These are phyloP conservation scores for Aspergillus niger DNA, from an alignment of 2,329 filamentous ascomycete species.

Conservation along the genomic window DNA sequence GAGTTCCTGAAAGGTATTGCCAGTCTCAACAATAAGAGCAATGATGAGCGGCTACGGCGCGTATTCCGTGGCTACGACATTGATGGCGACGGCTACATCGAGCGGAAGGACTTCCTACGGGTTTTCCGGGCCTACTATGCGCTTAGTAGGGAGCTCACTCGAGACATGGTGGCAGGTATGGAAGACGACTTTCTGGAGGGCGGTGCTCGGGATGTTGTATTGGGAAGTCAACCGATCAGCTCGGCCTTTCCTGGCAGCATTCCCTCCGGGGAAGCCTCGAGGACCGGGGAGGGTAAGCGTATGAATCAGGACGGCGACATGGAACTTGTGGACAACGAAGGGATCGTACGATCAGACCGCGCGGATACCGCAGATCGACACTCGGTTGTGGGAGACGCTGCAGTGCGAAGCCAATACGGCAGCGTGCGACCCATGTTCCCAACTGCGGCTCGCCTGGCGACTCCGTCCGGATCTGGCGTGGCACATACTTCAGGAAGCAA, in stretches of 20 bases:
- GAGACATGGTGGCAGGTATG: slow-evolving; percentile 75
- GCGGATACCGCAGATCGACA: slow-evolving; percentile 63
- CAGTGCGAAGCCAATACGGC: slow-evolving; percentile 40
- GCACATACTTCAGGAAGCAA: slow-evolving; percentile 17
- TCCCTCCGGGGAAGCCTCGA: slow-evolving; percentile 62
- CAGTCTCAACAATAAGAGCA: slow-evolving; percentile 59
- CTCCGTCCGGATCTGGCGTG: slow-evolving; percentile 15
- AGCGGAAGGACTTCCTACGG: slow-evolving; percentile 81
- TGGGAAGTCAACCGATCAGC: slow-evolving; percentile 73
- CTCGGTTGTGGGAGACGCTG: slow-evolving; percentile 58
- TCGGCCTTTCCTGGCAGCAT: slow-evolving; percentile 74
- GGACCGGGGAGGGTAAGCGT: slow-evolving; percentile 68
- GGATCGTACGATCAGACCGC: slow-evolving; percentile 61
- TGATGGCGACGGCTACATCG: slow-evolving; percentile 82
- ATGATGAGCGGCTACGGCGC: slow-evolving; percentile 67
- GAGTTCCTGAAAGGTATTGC: slow-evolving; percentile 87
- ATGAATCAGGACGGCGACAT: slow-evolving; percentile 64
- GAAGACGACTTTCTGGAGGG: slow-evolving; percentile 76
- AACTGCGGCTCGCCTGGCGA: slow-evolving; percentile 30
- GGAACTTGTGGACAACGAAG: slow-evolving; percentile 62
- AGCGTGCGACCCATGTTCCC: slow-evolving; percentile 37
- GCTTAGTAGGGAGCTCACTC: slow-evolving; percentile 84
- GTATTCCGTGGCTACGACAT: slow-evolving; percentile 91
- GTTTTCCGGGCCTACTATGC: slow-evolving; percentile 93
- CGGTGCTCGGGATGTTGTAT: slow-evolving; percentile 74